Evolutionary conservation across 1,284 basidiomycete genomes (phyloP).

Genomic region (Cryptococcus sp.): DNA sequence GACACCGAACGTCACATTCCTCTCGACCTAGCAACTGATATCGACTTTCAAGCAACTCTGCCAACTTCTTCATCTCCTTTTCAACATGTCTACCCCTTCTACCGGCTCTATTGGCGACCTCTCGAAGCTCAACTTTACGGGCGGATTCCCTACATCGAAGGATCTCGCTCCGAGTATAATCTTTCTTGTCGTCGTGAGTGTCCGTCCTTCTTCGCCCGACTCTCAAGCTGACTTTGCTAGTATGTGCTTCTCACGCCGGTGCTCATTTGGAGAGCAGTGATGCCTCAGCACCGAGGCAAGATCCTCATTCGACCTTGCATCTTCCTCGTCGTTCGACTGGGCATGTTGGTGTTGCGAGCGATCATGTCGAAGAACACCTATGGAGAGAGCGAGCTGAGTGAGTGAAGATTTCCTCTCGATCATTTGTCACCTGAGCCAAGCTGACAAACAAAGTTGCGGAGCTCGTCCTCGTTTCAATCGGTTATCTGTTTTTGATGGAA

Average conservation of each 20-base stretch:
- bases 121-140: conserved; percentile 14
- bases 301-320: conserved; percentile 13
- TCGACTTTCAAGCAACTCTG: too few species aligned
- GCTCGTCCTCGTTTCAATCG: conserved; percentile 15
- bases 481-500: conserved; percentile 17
- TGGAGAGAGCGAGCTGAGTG: conserved; percentile 7
- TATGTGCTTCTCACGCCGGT: background rate
- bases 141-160: conserved; percentile 8
- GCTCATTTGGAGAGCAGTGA: background rate
- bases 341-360: conserved; percentile 8
- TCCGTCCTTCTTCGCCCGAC: background rate
- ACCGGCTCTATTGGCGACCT: background rate
- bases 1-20: too few species aligned
- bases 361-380: conserved; percentile 12
- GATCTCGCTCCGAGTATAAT: conserved; percentile 19
- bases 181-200: conserved; percentile 15
- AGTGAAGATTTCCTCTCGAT: too few species aligned
- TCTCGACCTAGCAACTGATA: too few species aligned
- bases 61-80: too few species aligned
- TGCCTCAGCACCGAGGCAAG: conserved; percentile 1
- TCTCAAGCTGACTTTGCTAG: background rate
- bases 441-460: conserved; percentile 11
- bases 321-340: conserved; percentile 12
- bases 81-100: background rate
- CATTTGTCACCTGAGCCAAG: background rate